Evolutionary conservation across 441 rosid genomes (phyloP).

Genomic region (Brassica hybrid): DNA sequence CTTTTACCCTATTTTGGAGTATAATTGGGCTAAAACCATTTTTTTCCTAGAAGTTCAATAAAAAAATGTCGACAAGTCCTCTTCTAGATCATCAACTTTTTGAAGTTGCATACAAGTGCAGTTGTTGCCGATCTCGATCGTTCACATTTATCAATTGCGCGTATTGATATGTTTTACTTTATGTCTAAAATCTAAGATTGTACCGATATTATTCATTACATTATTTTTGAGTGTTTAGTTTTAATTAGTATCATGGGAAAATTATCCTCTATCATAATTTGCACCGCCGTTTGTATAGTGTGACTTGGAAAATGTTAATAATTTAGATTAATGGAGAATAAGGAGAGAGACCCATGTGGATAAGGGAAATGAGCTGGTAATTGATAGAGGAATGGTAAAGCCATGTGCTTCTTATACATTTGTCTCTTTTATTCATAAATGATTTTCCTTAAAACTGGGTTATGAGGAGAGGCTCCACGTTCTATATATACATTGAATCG

Average conservation of each 20-base stretch:
- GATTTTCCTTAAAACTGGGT: slow-evolving; percentile 32
- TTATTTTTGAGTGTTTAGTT: background rate
- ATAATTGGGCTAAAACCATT: too few relatives aligned
- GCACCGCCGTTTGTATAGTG: slow-evolving; percentile 11
- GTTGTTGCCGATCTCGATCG: background rate
- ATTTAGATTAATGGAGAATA: slow-evolving; percentile 17
- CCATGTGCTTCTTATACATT: slow-evolving; percentile 30
- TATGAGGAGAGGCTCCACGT: slow-evolving; percentile 39
- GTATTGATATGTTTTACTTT: background rate
- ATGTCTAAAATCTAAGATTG: background rate
- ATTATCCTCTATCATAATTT: background rate
- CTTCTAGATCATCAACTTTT: slow-evolving; percentile 7
- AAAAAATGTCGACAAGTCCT: background rate
- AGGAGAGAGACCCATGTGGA: slow-evolving; percentile 40
- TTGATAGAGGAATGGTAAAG: slow-evolving; percentile 38
- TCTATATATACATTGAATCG: slow-evolving; percentile 44
- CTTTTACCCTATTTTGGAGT: too few relatives aligned
- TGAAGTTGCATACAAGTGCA: too few relatives aligned
- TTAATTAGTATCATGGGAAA: background rate
- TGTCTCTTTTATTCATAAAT: slow-evolving; percentile 27
- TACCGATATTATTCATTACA: background rate
- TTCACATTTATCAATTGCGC: slow-evolving; percentile 1
- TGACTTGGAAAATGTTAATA: slow-evolving; percentile 3
- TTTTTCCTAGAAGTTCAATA: too few relatives aligned
- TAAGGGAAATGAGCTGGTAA: slow-evolving; percentile 41